phyloP scores from a whole-genome alignment of 768 basidiomycete genomes.

The Termitomyces sp. region DNA sequence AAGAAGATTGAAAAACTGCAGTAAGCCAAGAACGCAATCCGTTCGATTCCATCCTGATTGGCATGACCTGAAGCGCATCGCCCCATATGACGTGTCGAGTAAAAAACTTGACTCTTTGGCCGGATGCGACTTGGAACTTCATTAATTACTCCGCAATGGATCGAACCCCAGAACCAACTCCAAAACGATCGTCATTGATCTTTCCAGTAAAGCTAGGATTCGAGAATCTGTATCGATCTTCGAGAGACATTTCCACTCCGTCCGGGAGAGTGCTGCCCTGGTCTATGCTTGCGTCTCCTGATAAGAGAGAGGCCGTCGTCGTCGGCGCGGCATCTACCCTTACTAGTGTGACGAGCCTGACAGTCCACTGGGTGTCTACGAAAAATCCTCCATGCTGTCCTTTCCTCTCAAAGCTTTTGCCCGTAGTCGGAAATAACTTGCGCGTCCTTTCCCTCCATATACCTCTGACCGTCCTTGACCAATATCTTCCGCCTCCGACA shows the following conservation, averaged over 20 bases:
- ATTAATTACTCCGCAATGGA: slow-evolving; percentile 13
- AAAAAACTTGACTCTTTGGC: slow-evolving; percentile 27
- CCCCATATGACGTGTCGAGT: slow-evolving; percentile 21
- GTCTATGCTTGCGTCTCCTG: slow-evolving; percentile 12
- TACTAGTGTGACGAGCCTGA: slow-evolving; percentile 19
- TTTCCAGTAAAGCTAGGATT: background rate
- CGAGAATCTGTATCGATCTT: background rate
- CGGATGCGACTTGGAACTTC: slow-evolving; percentile 24
- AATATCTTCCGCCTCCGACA: background rate
- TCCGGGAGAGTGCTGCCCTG: background rate
- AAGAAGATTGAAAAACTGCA: slow-evolving; percentile 21
- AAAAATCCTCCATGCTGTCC: slow-evolving; percentile 21
- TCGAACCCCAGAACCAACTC: background rate
- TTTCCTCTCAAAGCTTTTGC: slow-evolving; percentile 18
- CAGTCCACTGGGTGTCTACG: slow-evolving; percentile 22
- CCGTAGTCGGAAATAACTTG: slow-evolving; percentile 12
- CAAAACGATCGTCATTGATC: background rate
- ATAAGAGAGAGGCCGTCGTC: slow-evolving; percentile 18
- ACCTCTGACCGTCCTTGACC: background rate
- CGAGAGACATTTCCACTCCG: background rate
- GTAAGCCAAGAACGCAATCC: slow-evolving; percentile 15
- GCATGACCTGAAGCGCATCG: slow-evolving; percentile 9
- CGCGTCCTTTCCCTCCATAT: slow-evolving; percentile 6
- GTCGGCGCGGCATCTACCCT: slow-evolving; percentile 3
- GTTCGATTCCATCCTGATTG: background rate